These are phyloP conservation scores for Hypholoma fasciculare DNA, from an alignment of 768 basidiomycete species.

Conservation along the genomic window DNA sequence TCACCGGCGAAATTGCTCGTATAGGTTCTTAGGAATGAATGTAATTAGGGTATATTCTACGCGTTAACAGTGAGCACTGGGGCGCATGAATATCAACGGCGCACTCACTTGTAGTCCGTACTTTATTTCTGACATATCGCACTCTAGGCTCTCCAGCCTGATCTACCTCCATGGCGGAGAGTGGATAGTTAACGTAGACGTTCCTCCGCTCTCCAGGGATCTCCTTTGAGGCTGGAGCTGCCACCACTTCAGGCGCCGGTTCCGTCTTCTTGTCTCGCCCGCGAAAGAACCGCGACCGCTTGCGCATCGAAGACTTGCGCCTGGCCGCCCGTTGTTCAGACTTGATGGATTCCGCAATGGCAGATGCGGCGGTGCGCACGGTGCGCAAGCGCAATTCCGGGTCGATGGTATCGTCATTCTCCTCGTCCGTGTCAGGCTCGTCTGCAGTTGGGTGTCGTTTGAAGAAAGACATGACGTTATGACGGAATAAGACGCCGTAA, in stretches of 20 bases:
- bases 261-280: conserved; percentile 49
- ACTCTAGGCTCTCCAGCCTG: conserved; percentile 72
- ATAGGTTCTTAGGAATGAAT: conserved; percentile 92
- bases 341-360: conserved; percentile 83
- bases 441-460: conserved; percentile 41
- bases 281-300: conserved; percentile 61
- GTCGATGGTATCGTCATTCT: conserved; percentile 72
- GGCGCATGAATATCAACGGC: background rate
- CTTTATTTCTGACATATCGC: conserved; percentile 90
- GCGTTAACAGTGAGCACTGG: conserved; percentile 6
- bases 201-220: conserved; percentile 63
- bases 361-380: conserved; percentile 90
- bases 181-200: conserved; percentile 77
- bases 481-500: background rate
- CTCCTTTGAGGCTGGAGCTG: conserved; percentile 33
- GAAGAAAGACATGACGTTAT: conserved; percentile 32
- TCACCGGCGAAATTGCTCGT: conserved; percentile 90
- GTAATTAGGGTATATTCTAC: conserved; percentile 89
- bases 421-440: conserved; percentile 51
- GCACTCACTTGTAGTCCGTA: conserved; percentile 83
- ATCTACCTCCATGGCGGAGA: conserved; percentile 66
- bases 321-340: conserved; percentile 71
- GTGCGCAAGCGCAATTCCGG: conserved; percentile 86
- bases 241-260: conserved; percentile 22
- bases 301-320: conserved; percentile 46